Base-by-base conservation (phyloP, 2,329 filamentous ascomycete species). In the Drechslerella dactyloides region DNA sequence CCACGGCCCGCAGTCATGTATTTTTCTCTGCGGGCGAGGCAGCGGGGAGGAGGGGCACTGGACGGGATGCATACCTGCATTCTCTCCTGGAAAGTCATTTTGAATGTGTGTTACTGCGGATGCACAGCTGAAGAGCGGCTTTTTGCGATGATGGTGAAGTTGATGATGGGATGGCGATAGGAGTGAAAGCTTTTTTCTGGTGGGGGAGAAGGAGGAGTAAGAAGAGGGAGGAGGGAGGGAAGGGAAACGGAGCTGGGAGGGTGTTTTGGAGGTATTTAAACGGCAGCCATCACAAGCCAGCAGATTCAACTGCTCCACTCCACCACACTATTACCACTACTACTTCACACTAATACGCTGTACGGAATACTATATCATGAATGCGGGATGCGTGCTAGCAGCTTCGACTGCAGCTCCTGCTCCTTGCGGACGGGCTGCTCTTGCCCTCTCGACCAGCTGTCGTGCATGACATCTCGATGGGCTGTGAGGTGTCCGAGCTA, bases 11-110 rank as follows among this genome's bases (percentile, higher is more conserved):
- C n/a, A n/a, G n/a, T n/a, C n/a, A n/a, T n/a, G n/a, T n/a, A n/a
- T n/a, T n/a, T n/a, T n/a, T n/a, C n/a, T 30, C 27, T 15, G 46
- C 15, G 55, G 56, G 54, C 55, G 40, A 68, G 55, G 50, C 17
- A 51, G 3, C 11, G 13, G 27, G 7, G 23, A 27, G 24, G 55
- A 46, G 42, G 56, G 33, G 30, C 8, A 15, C 15, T 60, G 19
- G 10, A 23, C 21, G 15, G 23, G 30, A 51, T 8, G 42, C n/a
- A 51, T 64, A 72, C 66, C 59, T 72, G 54, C 50, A 64, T 21
- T 42, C 30, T 64, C 15, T 72, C 66, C 48, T 72, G 66, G 59
- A 72, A 72, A 13, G 66, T 35, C 66, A 72, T 72, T 65, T 60
- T 72, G 66, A 21, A 46, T 37, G 40, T 3, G 24, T 40, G 33